phyloP scores from a whole-genome alignment of 2,329 filamentous ascomycete genomes.

The Aspergillus latus region DNA sequence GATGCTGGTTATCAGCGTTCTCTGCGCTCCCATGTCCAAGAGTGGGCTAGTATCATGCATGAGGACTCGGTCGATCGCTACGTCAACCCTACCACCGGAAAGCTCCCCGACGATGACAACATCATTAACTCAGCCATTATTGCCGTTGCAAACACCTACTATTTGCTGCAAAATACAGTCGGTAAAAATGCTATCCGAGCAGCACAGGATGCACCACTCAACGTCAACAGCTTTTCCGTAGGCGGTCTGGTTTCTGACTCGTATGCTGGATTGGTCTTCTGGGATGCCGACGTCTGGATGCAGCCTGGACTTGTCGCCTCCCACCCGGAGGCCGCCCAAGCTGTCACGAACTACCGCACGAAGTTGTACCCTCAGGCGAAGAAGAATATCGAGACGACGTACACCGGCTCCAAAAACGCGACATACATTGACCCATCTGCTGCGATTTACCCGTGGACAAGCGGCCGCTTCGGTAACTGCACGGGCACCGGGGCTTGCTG shows the following conservation, averaged over 20 bases:
- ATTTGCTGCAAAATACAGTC: slow-evolving; percentile 51
- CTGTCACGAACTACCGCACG: slow-evolving; percentile 65
- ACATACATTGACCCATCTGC: slow-evolving; percentile 58
- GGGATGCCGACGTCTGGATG: slow-evolving; percentile 69
- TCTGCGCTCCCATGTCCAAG: slow-evolving; percentile 56
- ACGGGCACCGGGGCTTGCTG: slow-evolving; percentile 65
- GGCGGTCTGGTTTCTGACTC: slow-evolving; percentile 66
- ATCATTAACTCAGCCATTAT: slow-evolving; percentile 55
- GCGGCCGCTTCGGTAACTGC: slow-evolving; percentile 66
- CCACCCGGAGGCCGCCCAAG: slow-evolving; percentile 61
- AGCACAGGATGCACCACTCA: slow-evolving; percentile 53
- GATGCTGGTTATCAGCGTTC: slow-evolving; percentile 57
- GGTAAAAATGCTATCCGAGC: slow-evolving; percentile 54
- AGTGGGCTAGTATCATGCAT: slow-evolving; percentile 64
- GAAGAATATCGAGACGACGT: slow-evolving; percentile 58
- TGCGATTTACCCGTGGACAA: slow-evolving; percentile 68
- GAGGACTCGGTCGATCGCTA: slow-evolving; percentile 64
- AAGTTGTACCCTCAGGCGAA: slow-evolving; percentile 60
- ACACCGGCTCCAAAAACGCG: slow-evolving; percentile 59
- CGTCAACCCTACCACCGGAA: slow-evolving; percentile 55
- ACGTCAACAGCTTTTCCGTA: slow-evolving; percentile 66
- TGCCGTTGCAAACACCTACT: slow-evolving; percentile 50
- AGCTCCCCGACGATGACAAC: slow-evolving; percentile 56
- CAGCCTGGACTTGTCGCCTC: slow-evolving; percentile 64
- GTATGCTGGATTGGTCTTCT: slow-evolving; percentile 66